A percentile compares a stretch with the other conserved stretches of the same genome.
phyloP scores from a whole-genome alignment of 1,284 basidiomycete species.

The Pholiota adiposa region DNA sequence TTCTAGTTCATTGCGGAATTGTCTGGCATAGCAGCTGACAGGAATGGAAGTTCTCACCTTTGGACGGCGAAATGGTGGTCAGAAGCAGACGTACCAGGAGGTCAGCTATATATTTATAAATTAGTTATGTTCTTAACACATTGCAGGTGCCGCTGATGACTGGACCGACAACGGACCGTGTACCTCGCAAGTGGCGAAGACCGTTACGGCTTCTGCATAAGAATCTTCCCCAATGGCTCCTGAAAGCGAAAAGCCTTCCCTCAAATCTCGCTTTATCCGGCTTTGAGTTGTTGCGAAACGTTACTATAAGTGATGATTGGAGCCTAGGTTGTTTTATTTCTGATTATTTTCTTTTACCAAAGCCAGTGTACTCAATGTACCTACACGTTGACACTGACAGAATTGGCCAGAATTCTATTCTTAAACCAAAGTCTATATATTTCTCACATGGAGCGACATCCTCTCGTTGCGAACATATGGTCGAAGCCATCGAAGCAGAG shows the following conservation, averaged over 20 bases:
- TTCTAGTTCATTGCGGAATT: constrained; percentile 12
- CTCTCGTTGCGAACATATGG: neutral
- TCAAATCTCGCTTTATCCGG: constrained; percentile 22
- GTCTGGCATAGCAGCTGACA: constrained; percentile 13
- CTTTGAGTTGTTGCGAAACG: constrained; percentile 17
- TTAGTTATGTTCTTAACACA: constrained; percentile 6
- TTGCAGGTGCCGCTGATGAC: constrained; percentile 45
- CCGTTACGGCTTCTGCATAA: constrained; percentile 10
- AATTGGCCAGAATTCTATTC: neutral
- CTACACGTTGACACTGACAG: neutral
- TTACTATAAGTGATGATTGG: neutral
- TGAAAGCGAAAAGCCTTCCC: constrained; percentile 2
- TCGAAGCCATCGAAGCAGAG: neutral
- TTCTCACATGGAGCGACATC: neutral
- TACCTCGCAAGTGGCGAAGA: constrained; percentile 18
- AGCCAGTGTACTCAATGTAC: neutral
- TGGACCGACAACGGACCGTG: constrained; percentile 65
- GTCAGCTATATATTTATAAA: constrained; percentile 34
- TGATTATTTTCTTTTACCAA: constrained; percentile 9
- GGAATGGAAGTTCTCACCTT: constrained; percentile 47
- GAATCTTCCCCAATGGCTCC: constrained; percentile 3
- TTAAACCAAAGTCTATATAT: neutral
- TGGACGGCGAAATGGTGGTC: constrained; percentile 74
- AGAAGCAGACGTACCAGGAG: constrained; percentile 57
- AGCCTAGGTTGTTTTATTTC: constrained; percentile 13